A percentile compares a stretch with the other conserved stretches of the same genome.
Evolutionary conservation across 2,329 filamentous ascomycete species (phyloP).

Genomic region (Pyricularia grisea): DNA sequence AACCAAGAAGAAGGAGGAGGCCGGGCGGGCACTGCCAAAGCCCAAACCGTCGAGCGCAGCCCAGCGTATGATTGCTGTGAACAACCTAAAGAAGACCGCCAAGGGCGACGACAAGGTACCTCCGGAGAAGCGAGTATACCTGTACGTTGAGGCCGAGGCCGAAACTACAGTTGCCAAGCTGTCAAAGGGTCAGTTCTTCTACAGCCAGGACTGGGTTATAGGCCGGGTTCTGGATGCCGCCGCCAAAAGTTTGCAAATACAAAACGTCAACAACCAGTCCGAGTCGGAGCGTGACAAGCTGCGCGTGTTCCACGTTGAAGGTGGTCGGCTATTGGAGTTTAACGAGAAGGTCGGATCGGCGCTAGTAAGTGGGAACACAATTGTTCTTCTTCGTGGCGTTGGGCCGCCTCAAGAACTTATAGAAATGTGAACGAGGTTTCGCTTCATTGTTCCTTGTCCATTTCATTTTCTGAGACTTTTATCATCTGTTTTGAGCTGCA

Average conservation of each 20-base stretch:
- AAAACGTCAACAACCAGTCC: conserved; percentile 75
- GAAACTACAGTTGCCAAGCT: conserved; percentile 77
- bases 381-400: conserved; percentile 80
- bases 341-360: conserved; percentile 70
- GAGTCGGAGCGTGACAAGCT: conserved; percentile 69
- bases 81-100: conserved; percentile 73
- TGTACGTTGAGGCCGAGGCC: conserved; percentile 84
- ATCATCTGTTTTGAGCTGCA: conserved; percentile 6
- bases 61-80: conserved; percentile 58
- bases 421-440: conserved; percentile 28
- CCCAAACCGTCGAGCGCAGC: conserved; percentile 54
- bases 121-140: conserved; percentile 75
- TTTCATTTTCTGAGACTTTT: neutral
- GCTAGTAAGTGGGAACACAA: conserved; percentile 75
- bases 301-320: conserved; percentile 87
- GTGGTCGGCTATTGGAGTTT: conserved; percentile 77
- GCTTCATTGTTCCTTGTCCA: neutral
- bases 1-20: conserved; percentile 57
- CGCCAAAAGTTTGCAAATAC: conserved; percentile 65
- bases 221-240: conserved; percentile 73
- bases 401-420: conserved; percentile 71
- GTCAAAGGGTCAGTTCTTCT: conserved; percentile 74
- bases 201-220: conserved; percentile 79
- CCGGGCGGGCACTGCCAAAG: conserved; percentile 49
- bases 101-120: conserved; percentile 83